Evolutionary conservation across 179 eudicot species (phyloP).

Genomic region (Beta macrorhiza): DNA sequence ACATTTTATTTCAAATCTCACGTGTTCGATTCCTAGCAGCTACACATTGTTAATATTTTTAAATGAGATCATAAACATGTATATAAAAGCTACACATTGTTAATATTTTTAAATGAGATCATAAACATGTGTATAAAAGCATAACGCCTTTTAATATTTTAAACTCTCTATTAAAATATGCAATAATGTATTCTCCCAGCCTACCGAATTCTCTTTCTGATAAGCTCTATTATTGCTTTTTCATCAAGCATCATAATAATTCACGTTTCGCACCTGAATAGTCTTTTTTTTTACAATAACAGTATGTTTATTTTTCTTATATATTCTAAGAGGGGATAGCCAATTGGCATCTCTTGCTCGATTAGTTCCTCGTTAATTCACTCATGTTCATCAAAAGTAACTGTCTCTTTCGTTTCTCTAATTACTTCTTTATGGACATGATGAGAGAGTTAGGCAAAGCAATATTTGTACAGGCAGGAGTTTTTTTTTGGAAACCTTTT

Average conservation of each 20-base stretch:
- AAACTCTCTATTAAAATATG: too few relatives aligned
- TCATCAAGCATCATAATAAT: conserved; percentile 14
- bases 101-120: too few relatives aligned
- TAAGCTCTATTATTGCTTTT: not conserved
- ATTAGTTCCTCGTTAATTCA: conserved; percentile 29
- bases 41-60: too few relatives aligned
- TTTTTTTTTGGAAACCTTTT: conserved; percentile 15
- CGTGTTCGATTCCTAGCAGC: too few relatives aligned
- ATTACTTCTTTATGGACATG: conserved; percentile 30
- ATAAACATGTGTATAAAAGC: too few relatives aligned
- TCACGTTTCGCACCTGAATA: not conserved
- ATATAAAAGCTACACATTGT: too few relatives aligned
- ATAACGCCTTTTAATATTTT: too few relatives aligned
- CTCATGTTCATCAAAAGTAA: conserved; percentile 24
- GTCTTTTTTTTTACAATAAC: not conserved
- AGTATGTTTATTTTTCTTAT: not conserved
- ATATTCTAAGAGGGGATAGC: not conserved
- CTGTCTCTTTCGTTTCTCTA: not conserved
- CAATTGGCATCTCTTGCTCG: conserved; percentile 14
- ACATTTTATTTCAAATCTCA: too few relatives aligned
- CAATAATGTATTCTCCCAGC: too few relatives aligned
- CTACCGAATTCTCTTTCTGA: not conserved
- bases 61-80: too few relatives aligned
- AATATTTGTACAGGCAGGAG: not conserved
- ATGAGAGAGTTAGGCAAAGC: conserved; percentile 19